Evolutionary conservation across 1,284 basidiomycete genomes (phyloP), one percentile per base, ranked within the genome.

Genomic region (Rhodotorula glutinis): DNA sequence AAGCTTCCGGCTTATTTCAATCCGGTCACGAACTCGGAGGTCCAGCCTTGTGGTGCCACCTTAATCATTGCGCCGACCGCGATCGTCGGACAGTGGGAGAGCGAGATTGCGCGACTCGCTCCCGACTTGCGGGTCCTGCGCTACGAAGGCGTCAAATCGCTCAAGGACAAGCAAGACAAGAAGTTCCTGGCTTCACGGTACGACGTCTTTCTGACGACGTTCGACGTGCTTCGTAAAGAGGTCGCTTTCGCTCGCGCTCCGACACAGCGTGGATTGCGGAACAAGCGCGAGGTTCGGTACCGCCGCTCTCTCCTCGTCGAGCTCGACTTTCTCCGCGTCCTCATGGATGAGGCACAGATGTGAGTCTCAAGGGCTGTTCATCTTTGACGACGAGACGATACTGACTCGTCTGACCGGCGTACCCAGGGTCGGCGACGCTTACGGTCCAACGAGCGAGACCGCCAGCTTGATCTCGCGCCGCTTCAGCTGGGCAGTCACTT

Each of bases 321-420:
- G 25, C 49, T 74, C 47, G 74, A 76, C 27, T 76, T 65, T 38
- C 53, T 76, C 9, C 53, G 75, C 2, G 68, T 76, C 9, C 40
- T 73, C 52, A 66, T 73, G 46, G 75, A 76, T 61, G 75, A 76
- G 55, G 75, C 74, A 3, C 75, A 73, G 43, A 71, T 73, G 72
- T 65, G 16, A 30, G 65, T 64, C 47, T 3, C 55, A 16, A 11
- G 2, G 11, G 8, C 40, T 38, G 41, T 19, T 17, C 33, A 27
- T 29, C n/a, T 38, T n/a, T 23, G 25, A n/a, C 27, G 25, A 25
- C n/a, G 27, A 29, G 10, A 14, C 23, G 25, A 30, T 23, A 27
- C 21, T 30, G 52, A 38, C 53, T 21, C 9, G 29, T 16, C 10
- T 43, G 30, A 16, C 27, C 9, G 11, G 4, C 30, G 41, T 7